A percentile compares a stretch with the other conserved stretches of the same genome.
phyloP scores from a whole-genome alignment of 345 rosid genomes.

The Xanthoceras sorbifolium region DNA sequence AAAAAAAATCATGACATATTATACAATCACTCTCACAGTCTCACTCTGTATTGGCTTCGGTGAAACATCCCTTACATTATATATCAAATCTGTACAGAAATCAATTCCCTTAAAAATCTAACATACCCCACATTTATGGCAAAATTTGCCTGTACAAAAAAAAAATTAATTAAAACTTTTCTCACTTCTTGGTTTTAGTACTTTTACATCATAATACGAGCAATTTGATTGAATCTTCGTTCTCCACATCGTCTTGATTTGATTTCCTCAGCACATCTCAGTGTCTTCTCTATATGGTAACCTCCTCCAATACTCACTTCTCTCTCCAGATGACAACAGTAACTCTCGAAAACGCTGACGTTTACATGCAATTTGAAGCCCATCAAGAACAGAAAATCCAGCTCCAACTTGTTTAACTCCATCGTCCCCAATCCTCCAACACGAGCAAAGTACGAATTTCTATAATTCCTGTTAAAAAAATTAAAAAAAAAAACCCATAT shows the following conservation, averaged over 20 bases:
- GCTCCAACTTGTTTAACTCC: constrained; percentile 75
- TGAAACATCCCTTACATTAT: neutral
- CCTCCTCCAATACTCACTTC: constrained; percentile 92
- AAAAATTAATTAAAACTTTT: neutral
- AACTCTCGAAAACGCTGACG: constrained; percentile 88
- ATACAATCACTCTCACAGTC: no score
- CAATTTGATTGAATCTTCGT: constrained; percentile 48
- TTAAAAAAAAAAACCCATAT: neutral
- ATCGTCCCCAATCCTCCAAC: constrained; percentile 75
- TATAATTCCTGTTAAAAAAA: constrained; percentile 61
- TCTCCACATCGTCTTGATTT: constrained; percentile 58
- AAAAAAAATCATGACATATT: no score
- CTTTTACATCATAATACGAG: constrained; percentile 58
- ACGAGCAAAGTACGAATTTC: constrained; percentile 75
- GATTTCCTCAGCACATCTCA: constrained; percentile 85
- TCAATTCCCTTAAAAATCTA: neutral
- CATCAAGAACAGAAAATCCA: constrained; percentile 84
- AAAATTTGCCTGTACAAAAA: neutral
- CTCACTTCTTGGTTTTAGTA: neutral
- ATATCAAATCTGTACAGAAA: constrained; percentile 30
- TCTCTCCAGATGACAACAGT: constrained; percentile 83
- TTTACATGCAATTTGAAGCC: constrained; percentile 88
- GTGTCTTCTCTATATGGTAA: constrained; percentile 76
- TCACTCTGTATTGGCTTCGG: neutral
- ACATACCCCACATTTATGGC: neutral